A percentile compares a stretch with the other conserved stretches of the same genome.
Evolutionary conservation across 352 stramenopile species (phyloP).

Genomic region (Pythium pyrilobum): DNA sequence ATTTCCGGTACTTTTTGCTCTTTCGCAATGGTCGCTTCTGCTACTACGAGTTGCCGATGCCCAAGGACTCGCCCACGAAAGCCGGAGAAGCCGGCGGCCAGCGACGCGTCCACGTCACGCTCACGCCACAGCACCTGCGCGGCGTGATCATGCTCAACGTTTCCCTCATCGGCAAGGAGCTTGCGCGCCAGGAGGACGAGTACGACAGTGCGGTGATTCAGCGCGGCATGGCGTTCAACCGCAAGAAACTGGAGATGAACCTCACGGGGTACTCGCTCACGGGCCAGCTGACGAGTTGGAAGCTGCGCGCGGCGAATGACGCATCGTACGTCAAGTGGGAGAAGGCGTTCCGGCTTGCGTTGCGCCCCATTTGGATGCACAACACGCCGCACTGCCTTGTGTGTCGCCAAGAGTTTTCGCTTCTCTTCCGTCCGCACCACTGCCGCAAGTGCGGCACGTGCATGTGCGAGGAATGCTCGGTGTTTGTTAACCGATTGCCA

Average conservation of each 20-base stretch:
- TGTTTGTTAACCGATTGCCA: slow-evolving; percentile 64
- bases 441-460: slow-evolving; percentile 81
- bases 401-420: slow-evolving; percentile 66
- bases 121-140: slow-evolving; percentile 70
- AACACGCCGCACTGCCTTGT: slow-evolving; percentile 72
- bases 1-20: slow-evolving; percentile 84
- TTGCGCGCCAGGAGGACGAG: slow-evolving; percentile 62
- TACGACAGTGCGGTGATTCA: slow-evolving; percentile 64
- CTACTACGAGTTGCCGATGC: slow-evolving; percentile 84
- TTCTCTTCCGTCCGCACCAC: slow-evolving; percentile 76
- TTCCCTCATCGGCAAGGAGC: slow-evolving; percentile 62
- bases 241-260: slow-evolving; percentile 79
- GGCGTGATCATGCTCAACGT: slow-evolving; percentile 83
- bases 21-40: slow-evolving; percentile 79
- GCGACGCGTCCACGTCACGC: slow-evolving; percentile 59
- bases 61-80: slow-evolving; percentile 19
- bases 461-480: slow-evolving; percentile 82
- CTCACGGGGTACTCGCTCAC: slow-evolving; percentile 74
- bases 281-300: slow-evolving; percentile 75
- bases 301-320: slow-evolving; percentile 66
- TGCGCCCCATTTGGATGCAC: slow-evolving; percentile 76
- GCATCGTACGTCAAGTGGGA: slow-evolving; percentile 77
- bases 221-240: slow-evolving; percentile 71
- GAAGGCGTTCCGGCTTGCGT: slow-evolving; percentile 65
- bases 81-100: neutral